Evolutionary conservation across 2,329 filamentous ascomycete genomes (phyloP), one percentile per base, ranked within the genome.

Genomic region (Emmonsia crescens): DNA sequence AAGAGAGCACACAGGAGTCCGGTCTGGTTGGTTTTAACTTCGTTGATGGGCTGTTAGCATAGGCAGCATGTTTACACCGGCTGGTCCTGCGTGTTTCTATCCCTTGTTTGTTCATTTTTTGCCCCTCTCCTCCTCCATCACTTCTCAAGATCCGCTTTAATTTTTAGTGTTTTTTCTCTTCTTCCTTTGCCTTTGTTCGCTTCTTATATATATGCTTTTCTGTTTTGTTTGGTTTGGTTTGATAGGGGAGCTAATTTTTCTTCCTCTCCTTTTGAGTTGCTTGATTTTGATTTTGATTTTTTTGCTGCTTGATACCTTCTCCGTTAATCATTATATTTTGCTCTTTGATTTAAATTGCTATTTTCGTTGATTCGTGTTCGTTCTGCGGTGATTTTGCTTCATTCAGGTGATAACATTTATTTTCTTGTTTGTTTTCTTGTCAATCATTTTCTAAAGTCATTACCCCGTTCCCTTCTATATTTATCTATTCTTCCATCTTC

Each of bases 51-150:
- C 67, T 69, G 70, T 71, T 71, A 62, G 65, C 69, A 66, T 69
- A 66, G 68, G 68, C 68, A 72, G 71, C 69, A 72, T 70, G 67
- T 74, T 72, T 70, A 76, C 75, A 77, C 75, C 70, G 75, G 75
- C 75, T 77, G 75, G 75, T 76, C 74, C 75, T 77, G 75, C 72
- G 75, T 77, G 75, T 75, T 76, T 59, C 33, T 56, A 48, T 9
- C 42, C 55, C n/a, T n/a, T n/a, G n/a, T n/a, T 56, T n/a, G 31
- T 60, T 61, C 40, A 63, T 68, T 68, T 70, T 64, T 64, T n/a
- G n/a, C n/a, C 61, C 49, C 65, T 72, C 65, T 56, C 61, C 61
- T 61, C 56, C 40, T 59, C 62, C 40, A 61, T 60, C 60, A 19
- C 61, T 57, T 49, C 60, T 19, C 21, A 29, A 54, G 19, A 36